Base-by-base conservation (phyloP, 768 basidiomycete genomes). In the Porphyrellus cyaneotinctus region DNA sequence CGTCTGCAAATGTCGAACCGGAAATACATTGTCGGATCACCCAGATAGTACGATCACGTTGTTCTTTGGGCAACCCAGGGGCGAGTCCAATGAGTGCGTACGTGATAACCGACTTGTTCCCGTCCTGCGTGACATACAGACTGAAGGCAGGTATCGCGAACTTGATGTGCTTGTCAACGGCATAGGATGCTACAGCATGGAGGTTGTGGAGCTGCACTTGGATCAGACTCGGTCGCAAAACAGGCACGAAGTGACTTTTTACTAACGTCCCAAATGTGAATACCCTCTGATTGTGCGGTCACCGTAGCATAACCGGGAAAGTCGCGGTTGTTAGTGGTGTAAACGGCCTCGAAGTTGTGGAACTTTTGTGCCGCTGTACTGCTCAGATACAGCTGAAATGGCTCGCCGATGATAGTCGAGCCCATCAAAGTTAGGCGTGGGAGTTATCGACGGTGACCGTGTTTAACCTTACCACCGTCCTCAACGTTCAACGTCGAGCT, bases 211-310 rank as follows among this genome's bases (percentile, higher is more conserved):
- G 72, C 87, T 88, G 56, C n/a, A 47, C 26, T 59, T 20, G 23
- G 13, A 46, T 65, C 50, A 60, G 58, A 52, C 31, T 26, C 35
- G 43, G 13, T 31, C 18, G 39, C 28, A 47, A 33, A 48, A 28
- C 41, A 18, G 11, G 28, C 17, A 43, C 46, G 4, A 47, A 33
- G 45, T 22, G 50, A 43, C 32, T 48, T 42, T 37, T 49, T 32
- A 74, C 78, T 60, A 63, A 90, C 88, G 65, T 91, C 85, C 52
- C 87, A 67, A 41, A 91, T 65, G 69, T 91, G 87, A 35, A 91
- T 72, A 28, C 89, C 89, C 51, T 91, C 87, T 56, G 77, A 79
- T 54, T 89, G 87, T 13, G 77, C 84, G 14, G 86, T 78, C 49
- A 88, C 75, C 1, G 86, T 86, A 37, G 79, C 83, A 73, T 78